phyloP scores from a whole-genome alignment of 1,139 yeast genomes.

The Suhomyces bolitotheri region DNA sequence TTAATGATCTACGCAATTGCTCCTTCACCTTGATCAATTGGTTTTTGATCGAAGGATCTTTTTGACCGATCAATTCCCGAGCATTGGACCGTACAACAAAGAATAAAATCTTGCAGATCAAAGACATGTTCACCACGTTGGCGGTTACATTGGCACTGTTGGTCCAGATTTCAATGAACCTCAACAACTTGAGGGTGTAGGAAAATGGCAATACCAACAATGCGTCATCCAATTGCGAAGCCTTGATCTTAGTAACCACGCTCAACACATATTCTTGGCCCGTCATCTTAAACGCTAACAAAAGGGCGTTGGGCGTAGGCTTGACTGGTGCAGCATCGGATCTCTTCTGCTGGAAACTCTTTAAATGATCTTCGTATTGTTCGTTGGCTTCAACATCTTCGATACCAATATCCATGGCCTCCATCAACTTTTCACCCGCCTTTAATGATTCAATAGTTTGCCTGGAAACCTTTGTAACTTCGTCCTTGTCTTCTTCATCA shows the following conservation, averaged over 20 bases:
- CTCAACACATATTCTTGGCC: constrained; percentile 83
- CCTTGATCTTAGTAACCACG: constrained; percentile 64
- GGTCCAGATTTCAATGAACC: constrained; percentile 78
- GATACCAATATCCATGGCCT: constrained; percentile 82
- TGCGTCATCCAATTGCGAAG: constrained; percentile 91
- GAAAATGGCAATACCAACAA: constrained; percentile 88
- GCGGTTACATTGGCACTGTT: constrained; percentile 42
- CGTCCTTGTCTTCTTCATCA: constrained; percentile 52
- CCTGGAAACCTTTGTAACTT: constrained; percentile 66
- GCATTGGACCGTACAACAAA: constrained; percentile 74
- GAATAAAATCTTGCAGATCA: constrained; percentile 73
- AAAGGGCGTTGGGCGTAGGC: constrained; percentile 69
- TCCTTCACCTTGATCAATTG: constrained; percentile 60
- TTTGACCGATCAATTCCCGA: constrained; percentile 69
- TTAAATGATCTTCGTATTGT: constrained; percentile 40
- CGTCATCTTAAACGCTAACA: constrained; percentile 65
- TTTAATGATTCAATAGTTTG: constrained; percentile 91
- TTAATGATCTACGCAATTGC: constrained; percentile 56
- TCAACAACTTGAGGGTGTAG: constrained; percentile 67
- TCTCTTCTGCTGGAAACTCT: constrained; percentile 39
- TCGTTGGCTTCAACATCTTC: constrained; percentile 65
- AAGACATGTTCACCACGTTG: constrained; percentile 52
- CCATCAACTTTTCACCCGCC: constrained; percentile 92
- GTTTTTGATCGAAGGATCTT: constrained; percentile 58
- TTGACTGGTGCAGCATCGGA: constrained; percentile 49